Evolutionary conservation across 176 grass and related monocot species (phyloP).

Genomic region (Triticum urartu): DNA sequence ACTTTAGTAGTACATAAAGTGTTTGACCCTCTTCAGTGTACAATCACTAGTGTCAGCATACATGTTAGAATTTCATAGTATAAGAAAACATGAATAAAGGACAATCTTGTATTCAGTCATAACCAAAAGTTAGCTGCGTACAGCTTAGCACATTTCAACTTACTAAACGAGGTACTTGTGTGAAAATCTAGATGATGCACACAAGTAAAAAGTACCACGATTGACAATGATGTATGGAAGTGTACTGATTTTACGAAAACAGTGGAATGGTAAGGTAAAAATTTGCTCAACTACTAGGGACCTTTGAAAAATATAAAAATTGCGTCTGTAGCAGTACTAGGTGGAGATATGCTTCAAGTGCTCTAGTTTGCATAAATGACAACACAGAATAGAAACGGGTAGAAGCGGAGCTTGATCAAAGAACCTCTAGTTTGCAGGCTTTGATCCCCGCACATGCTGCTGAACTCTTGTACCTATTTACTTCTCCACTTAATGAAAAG

Average conservation of each 20-base stretch:
- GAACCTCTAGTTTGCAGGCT: neutral
- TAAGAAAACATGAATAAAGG: neutral
- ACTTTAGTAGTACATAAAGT: neutral
- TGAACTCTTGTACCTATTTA: neutral
- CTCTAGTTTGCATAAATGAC: slow-evolving; percentile 9
- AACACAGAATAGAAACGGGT: neutral
- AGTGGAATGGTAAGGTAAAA: neutral
- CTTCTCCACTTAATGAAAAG: neutral
- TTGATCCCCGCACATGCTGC: neutral
- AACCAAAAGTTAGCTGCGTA: neutral
- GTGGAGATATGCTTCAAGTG: slow-evolving; percentile 2
- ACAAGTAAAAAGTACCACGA: neutral
- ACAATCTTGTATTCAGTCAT: neutral
- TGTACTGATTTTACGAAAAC: neutral
- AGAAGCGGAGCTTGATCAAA: neutral
- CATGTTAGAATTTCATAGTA: neutral
- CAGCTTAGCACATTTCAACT: slow-evolving; percentile 1
- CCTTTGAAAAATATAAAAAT: neutral
- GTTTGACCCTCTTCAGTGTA: neutral
- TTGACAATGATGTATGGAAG: neutral
- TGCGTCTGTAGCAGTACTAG: neutral
- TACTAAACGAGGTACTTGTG: neutral
- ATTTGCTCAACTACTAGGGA: neutral
- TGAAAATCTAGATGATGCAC: neutral
- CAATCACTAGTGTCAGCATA: neutral